Evolutionary conservation across 2,329 filamentous ascomycete genomes (phyloP), one percentile per base, ranked within the genome.

Genomic region (Fusarium bactridioides): DNA sequence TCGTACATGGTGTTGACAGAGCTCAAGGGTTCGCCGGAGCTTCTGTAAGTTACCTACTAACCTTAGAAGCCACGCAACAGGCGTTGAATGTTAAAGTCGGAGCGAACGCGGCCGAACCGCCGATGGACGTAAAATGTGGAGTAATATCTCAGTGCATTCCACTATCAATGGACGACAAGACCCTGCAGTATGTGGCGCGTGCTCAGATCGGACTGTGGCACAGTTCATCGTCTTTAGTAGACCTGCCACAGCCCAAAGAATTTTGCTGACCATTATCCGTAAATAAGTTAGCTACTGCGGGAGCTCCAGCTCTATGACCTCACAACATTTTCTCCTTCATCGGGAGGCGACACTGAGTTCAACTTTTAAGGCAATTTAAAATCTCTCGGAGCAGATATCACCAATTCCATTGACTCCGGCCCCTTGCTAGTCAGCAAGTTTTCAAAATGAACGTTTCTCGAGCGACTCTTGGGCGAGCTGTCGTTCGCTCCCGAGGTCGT

Each of bases 1-100:
- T 95, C 93, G 81, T 93, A 93, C 92, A 94, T 94, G 74, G 74
- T 84, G 74, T 43, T 44, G 55, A 58, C 47, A n/a, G 51, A 72
- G 64, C 72, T 70, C 45, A 53, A 64, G 65, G 66, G 53, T 75
- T 69, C 47, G 57, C 64, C 47, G n/a, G 40, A 67, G 64, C 58
- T 61, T 47, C 60, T 60, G 44, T 69, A 29, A 31, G 11, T 40
- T 40, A 15, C 38, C 33, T 27, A 44, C 31, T 33, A 33, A 33
- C 25, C 73, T 61, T 69, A 75, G 73, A 80, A 78, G 78, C 78
- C 77, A 78, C 76, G 76, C 73, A 75, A 55, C 72, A 74, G 63
- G 67, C 64, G 75, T 72, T 76, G 63, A 75, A 76, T 62, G 65
- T 61, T 68, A 58, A 55, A 61, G 61, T 72, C 78, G 78, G 78